Conservation (phyloP, 495 filamentous ascomycete species). For the Bathelium albidoporum region DNA sequence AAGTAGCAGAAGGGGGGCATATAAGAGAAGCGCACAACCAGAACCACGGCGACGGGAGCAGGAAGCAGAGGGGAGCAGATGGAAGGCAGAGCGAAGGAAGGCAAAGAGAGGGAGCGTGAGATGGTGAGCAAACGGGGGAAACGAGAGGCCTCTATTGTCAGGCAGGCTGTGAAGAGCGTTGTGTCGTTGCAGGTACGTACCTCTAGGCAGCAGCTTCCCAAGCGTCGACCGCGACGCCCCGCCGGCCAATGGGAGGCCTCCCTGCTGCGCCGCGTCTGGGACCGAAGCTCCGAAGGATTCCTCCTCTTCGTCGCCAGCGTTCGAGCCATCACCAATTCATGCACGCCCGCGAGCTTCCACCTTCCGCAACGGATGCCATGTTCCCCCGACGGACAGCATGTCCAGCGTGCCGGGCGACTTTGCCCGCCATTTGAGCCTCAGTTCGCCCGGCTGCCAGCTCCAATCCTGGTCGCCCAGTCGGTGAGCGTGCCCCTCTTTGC, state of each 20-base stretch:
- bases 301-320: not conserved
- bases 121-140: not conserved
- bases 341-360: not conserved
- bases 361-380: not conserved
- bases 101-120: not conserved
- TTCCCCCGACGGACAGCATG: not conserved
- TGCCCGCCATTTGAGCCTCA: conserved; percentile 4
- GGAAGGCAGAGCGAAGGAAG: not conserved
- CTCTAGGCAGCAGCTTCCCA: conserved; percentile 1
- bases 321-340: too few species aligned
- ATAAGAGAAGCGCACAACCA: not conserved
- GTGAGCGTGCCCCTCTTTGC: not conserved
- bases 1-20: not conserved
- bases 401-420: not conserved
- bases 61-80: not conserved
- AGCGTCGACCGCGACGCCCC: not conserved
- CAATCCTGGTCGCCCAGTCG: not conserved
- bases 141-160: not conserved
- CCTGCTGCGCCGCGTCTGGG: not conserved
- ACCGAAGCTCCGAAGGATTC: not conserved
- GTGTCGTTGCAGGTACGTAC: conserved; percentile 1
- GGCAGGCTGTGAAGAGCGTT: not conserved
- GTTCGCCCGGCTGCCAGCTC: not conserved
- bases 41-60: not conserved
- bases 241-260: not conserved